A percentile compares a stretch with the other conserved stretches of the same genome.
Evolutionary conservation across 306 rosid species (phyloP).

Genomic region (Prosopis cineraria): DNA sequence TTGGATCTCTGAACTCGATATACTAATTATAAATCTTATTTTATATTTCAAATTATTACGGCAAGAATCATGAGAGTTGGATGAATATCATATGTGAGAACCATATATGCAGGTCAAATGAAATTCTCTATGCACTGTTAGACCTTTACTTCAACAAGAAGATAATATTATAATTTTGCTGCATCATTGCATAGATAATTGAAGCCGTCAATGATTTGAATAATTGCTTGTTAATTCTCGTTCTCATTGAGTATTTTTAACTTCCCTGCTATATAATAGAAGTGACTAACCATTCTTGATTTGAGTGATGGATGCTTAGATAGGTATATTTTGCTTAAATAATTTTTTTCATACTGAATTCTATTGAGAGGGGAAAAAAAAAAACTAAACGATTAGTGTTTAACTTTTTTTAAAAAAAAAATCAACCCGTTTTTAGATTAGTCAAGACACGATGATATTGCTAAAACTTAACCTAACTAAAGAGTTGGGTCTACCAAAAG

Average conservation of each 20-base stretch:
- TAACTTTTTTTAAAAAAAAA: too few relatives aligned
- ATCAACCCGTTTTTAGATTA: too few relatives aligned
- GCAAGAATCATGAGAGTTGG: background rate
- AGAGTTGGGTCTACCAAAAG: too few relatives aligned
- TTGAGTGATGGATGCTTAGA: too few relatives aligned
- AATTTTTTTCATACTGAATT: too few relatives aligned
- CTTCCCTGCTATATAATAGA: background rate
- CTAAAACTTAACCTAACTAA: too few relatives aligned
- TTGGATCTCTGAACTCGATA: background rate
- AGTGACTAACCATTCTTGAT: too few relatives aligned
- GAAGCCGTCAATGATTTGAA: slow-evolving; percentile 16
- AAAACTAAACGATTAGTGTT: too few relatives aligned
- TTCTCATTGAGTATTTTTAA: background rate
- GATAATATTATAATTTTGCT: background rate
- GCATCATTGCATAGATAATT: slow-evolving; percentile 24
- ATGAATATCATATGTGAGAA: background rate
- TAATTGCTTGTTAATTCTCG: background rate
- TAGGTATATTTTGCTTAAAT: too few relatives aligned
- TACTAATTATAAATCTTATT: background rate
- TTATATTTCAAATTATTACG: background rate
- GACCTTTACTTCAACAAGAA: slow-evolving; percentile 17
- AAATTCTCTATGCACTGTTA: background rate
- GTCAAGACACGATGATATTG: too few relatives aligned
- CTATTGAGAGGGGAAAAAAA: too few relatives aligned
- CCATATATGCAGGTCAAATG: slow-evolving; percentile 34